phyloP scores from a whole-genome alignment of 176 grass and related monocot species.

The Aegilops sharonensis region DNA sequence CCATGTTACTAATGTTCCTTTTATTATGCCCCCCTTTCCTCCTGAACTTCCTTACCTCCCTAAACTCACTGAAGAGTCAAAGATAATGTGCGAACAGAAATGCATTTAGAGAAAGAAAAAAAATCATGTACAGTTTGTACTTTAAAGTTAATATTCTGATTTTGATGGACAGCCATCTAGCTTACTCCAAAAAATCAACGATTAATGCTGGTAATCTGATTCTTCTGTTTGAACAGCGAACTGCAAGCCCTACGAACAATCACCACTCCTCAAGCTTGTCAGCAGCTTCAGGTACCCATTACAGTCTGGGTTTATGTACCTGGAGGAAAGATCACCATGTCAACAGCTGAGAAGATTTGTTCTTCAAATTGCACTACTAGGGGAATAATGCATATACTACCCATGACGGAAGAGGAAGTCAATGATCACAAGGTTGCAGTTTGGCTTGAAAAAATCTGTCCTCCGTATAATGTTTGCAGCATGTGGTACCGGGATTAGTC shows the following conservation, averaged over 20 bases:
- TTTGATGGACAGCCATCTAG: not conserved
- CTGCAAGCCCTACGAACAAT: constrained; percentile 58
- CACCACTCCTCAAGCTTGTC: constrained; percentile 68
- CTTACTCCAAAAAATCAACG: not conserved
- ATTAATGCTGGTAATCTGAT: not conserved
- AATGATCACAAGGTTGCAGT: constrained; percentile 77
- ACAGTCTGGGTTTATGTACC: constrained; percentile 69
- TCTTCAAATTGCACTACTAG: not conserved
- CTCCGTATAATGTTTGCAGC: constrained; percentile 67
- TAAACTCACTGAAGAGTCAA: not conserved
- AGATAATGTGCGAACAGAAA: not conserved
- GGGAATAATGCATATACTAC: constrained; percentile 29
- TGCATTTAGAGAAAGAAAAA: not conserved
- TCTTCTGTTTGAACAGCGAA: not conserved
- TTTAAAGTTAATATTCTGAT: not conserved
- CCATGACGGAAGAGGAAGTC: constrained; percentile 91
- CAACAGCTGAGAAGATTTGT: constrained; percentile 13
- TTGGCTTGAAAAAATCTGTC: constrained; percentile 74
- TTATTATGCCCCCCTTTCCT: not conserved
- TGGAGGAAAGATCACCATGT: constrained; percentile 27
- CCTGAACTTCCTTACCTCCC: not conserved
- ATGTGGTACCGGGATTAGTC: constrained; percentile 56
- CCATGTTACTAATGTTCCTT: not conserved
- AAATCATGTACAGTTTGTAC: not conserved
- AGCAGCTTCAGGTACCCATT: constrained; percentile 70